A percentile compares a stretch with the other conserved stretches of the same genome.
Conservation (phyloP, 2,329 filamentous ascomycete genomes). For the Phialophora tarda region DNA sequence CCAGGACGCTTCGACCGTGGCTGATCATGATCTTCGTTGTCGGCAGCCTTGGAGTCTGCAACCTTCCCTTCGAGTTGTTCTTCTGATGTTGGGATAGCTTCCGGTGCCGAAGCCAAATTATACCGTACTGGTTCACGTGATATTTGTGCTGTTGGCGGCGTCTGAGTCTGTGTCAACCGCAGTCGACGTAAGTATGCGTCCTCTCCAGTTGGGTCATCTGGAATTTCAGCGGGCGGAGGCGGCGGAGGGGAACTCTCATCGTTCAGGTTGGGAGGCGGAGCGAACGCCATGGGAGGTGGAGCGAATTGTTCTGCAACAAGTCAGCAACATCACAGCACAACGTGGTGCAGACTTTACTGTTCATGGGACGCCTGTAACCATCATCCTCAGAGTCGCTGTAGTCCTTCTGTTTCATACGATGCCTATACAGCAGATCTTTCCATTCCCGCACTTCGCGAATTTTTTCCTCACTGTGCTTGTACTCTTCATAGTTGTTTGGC, state of each 20-base stretch:
- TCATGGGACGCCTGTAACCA: slow-evolving; percentile 52
- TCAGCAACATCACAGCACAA: slow-evolving; percentile 12
- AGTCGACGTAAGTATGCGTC: slow-evolving; percentile 71
- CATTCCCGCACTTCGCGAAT: slow-evolving; percentile 80
- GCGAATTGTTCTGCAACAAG: slow-evolving; percentile 54
- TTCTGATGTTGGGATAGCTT: slow-evolving; percentile 59
- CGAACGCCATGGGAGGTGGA: slow-evolving; percentile 57
- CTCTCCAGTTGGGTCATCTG: slow-evolving; percentile 68
- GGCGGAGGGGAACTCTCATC: slow-evolving; percentile 39
- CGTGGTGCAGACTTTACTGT: slow-evolving; percentile 48
- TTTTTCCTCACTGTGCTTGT: slow-evolving; percentile 81
- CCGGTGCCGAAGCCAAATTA: slow-evolving; percentile 58
- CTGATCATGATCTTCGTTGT: slow-evolving; percentile 43
- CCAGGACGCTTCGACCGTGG: slow-evolving; percentile 72
- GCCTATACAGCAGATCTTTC: slow-evolving; percentile 80
- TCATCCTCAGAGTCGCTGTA: slow-evolving; percentile 58
- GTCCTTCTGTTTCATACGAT: slow-evolving; percentile 59
- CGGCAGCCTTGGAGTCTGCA: slow-evolving; percentile 41
- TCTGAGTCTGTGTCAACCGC: slow-evolving; percentile 58
- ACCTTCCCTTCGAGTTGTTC: slow-evolving; percentile 58
- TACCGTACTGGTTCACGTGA: slow-evolving; percentile 81
- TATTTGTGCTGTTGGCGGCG: slow-evolving; percentile 59
- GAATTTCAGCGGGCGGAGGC: slow-evolving; percentile 52
- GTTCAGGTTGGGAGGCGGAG: slow-evolving; percentile 54
- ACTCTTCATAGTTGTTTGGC: slow-evolving; percentile 84